These are phyloP conservation scores for Jamesozyma gamospora DNA, from an alignment of 805 yeast genomes.

Conservation along the genomic window DNA sequence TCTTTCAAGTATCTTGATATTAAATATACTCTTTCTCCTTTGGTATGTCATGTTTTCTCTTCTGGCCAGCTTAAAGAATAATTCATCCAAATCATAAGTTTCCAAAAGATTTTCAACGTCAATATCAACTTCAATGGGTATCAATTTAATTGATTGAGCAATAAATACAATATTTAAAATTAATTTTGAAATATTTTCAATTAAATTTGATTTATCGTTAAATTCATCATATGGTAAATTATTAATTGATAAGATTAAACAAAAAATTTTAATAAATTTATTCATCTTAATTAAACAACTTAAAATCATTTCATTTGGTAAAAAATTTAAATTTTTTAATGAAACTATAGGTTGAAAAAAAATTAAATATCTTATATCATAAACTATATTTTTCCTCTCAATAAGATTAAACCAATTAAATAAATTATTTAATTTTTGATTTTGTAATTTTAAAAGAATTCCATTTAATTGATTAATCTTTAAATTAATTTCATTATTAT, in stretches of 20 bases:
- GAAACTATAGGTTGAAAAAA: slow-evolving; percentile 22
- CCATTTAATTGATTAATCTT: slow-evolving; percentile 2
- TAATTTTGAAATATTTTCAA: slow-evolving; percentile 10
- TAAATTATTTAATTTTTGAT: slow-evolving; percentile 7
- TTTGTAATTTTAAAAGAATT: slow-evolving; percentile 5
- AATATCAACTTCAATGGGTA: slow-evolving; percentile 9
- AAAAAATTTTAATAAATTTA: slow-evolving; percentile 5
- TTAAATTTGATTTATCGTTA: not conserved
- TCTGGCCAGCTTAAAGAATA: slow-evolving; percentile 15
- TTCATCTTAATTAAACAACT: slow-evolving; percentile 17
- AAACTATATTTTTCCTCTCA: slow-evolving; percentile 10
- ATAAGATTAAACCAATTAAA: slow-evolving; percentile 17
- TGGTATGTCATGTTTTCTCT: not conserved
- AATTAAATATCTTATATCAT: slow-evolving; percentile 18
- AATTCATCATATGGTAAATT: not conserved
- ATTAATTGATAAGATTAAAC: too few relatives aligned
- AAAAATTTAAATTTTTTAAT: slow-evolving; percentile 12
- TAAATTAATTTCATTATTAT: not conserved
- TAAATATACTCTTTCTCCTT: not conserved
- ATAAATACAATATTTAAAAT: slow-evolving; percentile 12
- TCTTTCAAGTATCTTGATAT: not conserved
- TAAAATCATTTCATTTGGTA: slow-evolving; percentile 15
- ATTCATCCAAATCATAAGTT: slow-evolving; percentile 22
- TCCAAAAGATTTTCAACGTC: slow-evolving; percentile 16
- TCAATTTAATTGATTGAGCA: slow-evolving; percentile 8